Evolutionary conservation across 306 rosid species (phyloP).

Genomic region (Canavalia gladiata): DNA sequence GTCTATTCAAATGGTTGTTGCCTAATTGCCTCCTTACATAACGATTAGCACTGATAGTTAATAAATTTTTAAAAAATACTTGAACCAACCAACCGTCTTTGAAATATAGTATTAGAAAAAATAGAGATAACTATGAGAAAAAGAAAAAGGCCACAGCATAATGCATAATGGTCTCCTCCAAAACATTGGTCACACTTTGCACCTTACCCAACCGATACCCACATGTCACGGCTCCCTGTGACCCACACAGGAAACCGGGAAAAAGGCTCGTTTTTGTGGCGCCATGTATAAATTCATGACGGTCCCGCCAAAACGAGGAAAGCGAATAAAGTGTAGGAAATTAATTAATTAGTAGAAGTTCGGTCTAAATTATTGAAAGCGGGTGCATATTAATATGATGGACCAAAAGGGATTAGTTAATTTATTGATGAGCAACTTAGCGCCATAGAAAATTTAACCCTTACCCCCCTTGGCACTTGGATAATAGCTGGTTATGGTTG

Average conservation of each 20-base stretch:
- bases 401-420: constrained; percentile 35
- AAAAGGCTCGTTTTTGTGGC: constrained; percentile 14
- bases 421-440: constrained; percentile 35
- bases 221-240: neutral
- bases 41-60: neutral
- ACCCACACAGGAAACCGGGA: neutral
- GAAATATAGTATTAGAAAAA: neutral
- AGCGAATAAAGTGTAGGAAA: constrained; percentile 43
- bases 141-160: neutral
- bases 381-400: constrained; percentile 28
- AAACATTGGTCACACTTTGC: neutral
- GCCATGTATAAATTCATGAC: constrained; percentile 14
- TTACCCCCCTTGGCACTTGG: too few relatives aligned
- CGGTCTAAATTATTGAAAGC: constrained; percentile 34
- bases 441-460: neutral
- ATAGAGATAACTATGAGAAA: neutral
- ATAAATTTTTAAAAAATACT: neutral
- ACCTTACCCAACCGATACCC: neutral
- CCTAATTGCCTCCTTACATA: neutral
- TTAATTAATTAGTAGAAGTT: neutral
- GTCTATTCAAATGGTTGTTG: neutral
- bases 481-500: neutral
- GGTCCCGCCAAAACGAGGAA: constrained; percentile 49
- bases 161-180: constrained; percentile 17
- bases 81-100: neutral